Evolutionary conservation across 176 grass and related monocot species (phyloP).

Genomic region (Canna indica): DNA sequence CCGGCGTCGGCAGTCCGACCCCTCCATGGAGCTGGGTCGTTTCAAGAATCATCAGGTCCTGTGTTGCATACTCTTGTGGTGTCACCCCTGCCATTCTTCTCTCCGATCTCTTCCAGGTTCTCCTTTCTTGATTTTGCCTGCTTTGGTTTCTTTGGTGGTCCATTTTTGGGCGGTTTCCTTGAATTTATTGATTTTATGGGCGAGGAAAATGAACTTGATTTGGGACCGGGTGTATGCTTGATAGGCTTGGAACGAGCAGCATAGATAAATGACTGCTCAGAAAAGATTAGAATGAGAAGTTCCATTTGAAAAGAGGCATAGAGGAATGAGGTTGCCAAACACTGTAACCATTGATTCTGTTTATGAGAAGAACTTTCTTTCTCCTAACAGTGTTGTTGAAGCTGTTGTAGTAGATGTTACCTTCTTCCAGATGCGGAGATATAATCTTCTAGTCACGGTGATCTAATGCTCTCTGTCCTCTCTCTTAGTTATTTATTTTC

Average conservation of each 20-base stretch:
- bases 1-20: not conserved
- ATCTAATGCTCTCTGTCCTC: not conserved
- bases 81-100: constrained; percentile 81
- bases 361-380: constrained; percentile 82
- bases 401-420: constrained; percentile 53
- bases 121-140: too few species aligned
- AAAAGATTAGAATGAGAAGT: constrained; percentile 47
- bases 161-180: not conserved
- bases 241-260: constrained; percentile 83
- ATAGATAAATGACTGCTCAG: constrained; percentile 55
- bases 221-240: constrained; percentile 4
- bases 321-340: constrained; percentile 46
- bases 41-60: constrained; percentile 67
- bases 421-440: constrained; percentile 61
- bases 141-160: not conserved
- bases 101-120: constrained; percentile 90
- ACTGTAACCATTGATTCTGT: constrained; percentile 72
- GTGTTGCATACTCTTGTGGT: constrained; percentile 72
- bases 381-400: constrained; percentile 62
- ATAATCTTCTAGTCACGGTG: not conserved
- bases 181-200: not conserved
- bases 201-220: not conserved
- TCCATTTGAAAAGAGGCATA: constrained; percentile 49
- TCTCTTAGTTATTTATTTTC: not conserved
- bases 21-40: constrained; percentile 69